Percentiles rank a stretch among this genome's conserved stretches.
Evolutionary conservation across 2,329 filamentous ascomycete genomes (phyloP).

Genomic region (Sporothrix globosa): DNA sequence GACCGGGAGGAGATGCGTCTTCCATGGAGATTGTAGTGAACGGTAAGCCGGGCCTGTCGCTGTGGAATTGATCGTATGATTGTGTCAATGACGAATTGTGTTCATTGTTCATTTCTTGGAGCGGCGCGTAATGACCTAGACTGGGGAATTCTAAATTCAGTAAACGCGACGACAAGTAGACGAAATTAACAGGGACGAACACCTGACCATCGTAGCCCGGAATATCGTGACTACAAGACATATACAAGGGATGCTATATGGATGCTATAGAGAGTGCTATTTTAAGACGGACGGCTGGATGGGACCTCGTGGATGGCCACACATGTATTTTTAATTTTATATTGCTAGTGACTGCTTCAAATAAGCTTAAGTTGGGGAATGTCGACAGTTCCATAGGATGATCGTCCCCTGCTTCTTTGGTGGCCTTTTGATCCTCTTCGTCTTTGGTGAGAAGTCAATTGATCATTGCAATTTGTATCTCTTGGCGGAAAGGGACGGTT

Average conservation of each 20-base stretch:
- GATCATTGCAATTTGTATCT: neutral
- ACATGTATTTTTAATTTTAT: too few relatives aligned
- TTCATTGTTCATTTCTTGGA: neutral
- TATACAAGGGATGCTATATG: neutral
- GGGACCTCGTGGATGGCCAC: neutral
- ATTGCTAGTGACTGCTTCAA: neutral
- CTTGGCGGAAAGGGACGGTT: neutral
- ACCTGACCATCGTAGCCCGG: conserved; percentile 14
- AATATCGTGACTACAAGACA: neutral
- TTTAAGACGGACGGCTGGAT: conserved; percentile 13
- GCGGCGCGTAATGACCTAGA: neutral
- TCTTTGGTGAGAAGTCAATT: neutral
- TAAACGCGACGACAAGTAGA: neutral
- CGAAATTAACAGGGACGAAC: conserved; percentile 10
- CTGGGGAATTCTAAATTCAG: neutral
- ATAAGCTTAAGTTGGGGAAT: conserved; percentile 12
- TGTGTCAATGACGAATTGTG: neutral
- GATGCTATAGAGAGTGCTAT: conserved; percentile 7
- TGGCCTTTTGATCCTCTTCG: neutral
- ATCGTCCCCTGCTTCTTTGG: too few relatives aligned
- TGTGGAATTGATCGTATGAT: neutral
- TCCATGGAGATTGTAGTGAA: neutral
- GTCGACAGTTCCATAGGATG: neutral
- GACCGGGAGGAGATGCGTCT: neutral
- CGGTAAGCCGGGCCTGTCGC: neutral